phyloP scores from a whole-genome alignment of 2,329 filamentous ascomycete genomes.

The Botrytis deweyae region DNA sequence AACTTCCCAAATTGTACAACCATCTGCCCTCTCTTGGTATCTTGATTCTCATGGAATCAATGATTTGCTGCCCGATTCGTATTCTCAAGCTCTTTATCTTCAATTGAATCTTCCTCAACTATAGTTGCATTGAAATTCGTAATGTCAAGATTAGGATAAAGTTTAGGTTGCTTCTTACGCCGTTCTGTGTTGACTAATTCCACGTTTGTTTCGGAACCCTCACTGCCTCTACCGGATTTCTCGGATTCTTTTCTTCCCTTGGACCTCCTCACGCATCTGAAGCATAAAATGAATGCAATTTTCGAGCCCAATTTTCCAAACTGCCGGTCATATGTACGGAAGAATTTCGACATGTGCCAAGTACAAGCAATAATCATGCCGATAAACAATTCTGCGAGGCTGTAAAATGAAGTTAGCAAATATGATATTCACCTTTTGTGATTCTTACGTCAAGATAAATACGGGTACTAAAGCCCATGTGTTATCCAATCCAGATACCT shows the following conservation, averaged over 20 bases:
- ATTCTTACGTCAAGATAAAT: neutral
- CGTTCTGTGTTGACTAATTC: neutral
- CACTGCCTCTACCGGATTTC: neutral
- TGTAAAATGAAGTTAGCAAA: neutral
- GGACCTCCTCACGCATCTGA: neutral
- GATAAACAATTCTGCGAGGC: neutral
- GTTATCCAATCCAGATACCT: neutral
- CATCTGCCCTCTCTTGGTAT: neutral
- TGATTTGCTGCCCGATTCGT: neutral
- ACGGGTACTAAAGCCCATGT: neutral
- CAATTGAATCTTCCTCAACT: neutral
- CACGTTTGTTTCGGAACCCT: neutral
- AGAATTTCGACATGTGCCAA: conserved; percentile 1
- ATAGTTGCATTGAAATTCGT: neutral
- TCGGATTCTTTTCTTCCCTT: neutral
- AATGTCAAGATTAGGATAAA: neutral
- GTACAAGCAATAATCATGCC: conserved; percentile 1
- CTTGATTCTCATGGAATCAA: neutral
- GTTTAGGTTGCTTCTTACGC: neutral
- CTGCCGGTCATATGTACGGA: neutral
- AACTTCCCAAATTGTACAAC: neutral
- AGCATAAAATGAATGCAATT: neutral
- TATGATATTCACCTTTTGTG: neutral
- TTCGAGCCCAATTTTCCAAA: neutral
- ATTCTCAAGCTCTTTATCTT: neutral